Percentiles rank a stretch among this genome's conserved stretches.
Evolutionary conservation across 352 stramenopile genomes (phyloP).

Genomic region (Globisporangium solare): DNA sequence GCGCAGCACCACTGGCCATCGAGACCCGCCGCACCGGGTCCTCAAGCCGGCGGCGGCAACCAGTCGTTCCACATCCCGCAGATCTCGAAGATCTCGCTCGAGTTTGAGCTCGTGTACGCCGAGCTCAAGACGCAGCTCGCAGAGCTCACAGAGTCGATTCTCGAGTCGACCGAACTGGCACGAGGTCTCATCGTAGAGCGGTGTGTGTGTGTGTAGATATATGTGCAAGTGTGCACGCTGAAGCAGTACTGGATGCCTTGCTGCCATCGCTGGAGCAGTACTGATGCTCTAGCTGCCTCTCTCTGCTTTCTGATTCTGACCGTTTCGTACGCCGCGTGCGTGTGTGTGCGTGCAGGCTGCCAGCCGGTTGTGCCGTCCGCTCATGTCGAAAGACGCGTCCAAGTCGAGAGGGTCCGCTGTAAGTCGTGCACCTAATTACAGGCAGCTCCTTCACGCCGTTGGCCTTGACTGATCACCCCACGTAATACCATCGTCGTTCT

Average conservation of each 20-base stretch:
- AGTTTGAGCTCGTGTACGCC: slow-evolving; percentile 38
- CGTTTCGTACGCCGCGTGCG: no score
- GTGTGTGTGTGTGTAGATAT: no score
- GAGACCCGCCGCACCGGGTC: not conserved
- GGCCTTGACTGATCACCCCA: not conserved
- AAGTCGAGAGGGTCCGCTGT: slow-evolving; percentile 15
- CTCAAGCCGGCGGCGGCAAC: not conserved
- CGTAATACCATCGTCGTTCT: no score
- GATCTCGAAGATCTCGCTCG: slow-evolving; percentile 46
- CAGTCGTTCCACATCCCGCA: slow-evolving; percentile 35
- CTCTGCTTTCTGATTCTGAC: no score
- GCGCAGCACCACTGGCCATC: not conserved
- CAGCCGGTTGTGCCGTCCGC: slow-evolving; percentile 8
- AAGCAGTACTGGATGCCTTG: no score
- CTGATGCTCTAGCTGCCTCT: no score
- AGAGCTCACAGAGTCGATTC: slow-evolving; percentile 47
- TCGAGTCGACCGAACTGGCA: slow-evolving; percentile 41
- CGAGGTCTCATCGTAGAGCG: no score
- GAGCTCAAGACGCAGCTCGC: slow-evolving; percentile 52
- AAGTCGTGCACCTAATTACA: not conserved
- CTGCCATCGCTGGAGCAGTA: no score
- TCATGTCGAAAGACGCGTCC: slow-evolving; percentile 5
- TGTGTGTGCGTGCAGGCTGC: slow-evolving; percentile 1
- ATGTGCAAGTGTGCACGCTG: no score
- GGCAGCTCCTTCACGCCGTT: no score